A percentile compares a stretch with the other conserved stretches of the same genome.
Conservation (phyloP, 495 filamentous ascomycete genomes). For the Monascus purpureus region DNA sequence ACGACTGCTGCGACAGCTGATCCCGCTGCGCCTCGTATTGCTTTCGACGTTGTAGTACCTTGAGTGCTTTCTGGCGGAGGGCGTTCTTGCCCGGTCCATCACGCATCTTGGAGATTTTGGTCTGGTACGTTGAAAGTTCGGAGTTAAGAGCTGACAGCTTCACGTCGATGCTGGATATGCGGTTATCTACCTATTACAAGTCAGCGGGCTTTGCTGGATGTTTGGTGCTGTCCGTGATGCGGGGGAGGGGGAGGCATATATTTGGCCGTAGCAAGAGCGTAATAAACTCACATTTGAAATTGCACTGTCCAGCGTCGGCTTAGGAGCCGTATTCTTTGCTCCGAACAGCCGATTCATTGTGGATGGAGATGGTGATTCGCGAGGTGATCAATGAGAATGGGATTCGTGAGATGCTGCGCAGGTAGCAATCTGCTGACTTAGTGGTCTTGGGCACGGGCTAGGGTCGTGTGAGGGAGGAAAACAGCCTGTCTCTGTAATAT, state of each 20-base stretch:
- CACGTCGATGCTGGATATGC: constrained; percentile 82
- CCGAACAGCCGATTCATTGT: constrained; percentile 96
- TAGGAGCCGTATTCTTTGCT: constrained; percentile 72
- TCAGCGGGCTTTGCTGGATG: too few relatives aligned
- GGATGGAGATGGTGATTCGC: constrained; percentile 4
- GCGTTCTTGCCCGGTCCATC: constrained; percentile 91
- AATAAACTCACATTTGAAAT: constrained; percentile 57
- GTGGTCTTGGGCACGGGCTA: too few relatives aligned
- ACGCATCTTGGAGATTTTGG: constrained; percentile 83
- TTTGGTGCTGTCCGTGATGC: constrained; percentile 4
- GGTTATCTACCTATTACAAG: constrained; percentile 65
- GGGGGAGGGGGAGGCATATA: too few relatives aligned
- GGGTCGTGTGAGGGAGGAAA: too few relatives aligned
- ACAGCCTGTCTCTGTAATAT: too few relatives aligned
- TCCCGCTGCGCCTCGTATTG: constrained; percentile 91
- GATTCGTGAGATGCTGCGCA: not conserved
- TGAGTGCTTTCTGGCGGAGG: constrained; percentile 86
- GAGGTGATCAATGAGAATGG: constrained; percentile 1
- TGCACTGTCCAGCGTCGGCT: constrained; percentile 76
- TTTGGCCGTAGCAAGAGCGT: too few relatives aligned
- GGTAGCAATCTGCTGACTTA: not conserved
- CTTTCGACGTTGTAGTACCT: constrained; percentile 89
- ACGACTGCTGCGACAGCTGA: constrained; percentile 85
- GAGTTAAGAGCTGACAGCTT: constrained; percentile 85
- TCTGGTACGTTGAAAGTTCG: constrained; percentile 80